phyloP scores from a whole-genome alignment of 768 basidiomycete species.

The Suillus lakei region DNA sequence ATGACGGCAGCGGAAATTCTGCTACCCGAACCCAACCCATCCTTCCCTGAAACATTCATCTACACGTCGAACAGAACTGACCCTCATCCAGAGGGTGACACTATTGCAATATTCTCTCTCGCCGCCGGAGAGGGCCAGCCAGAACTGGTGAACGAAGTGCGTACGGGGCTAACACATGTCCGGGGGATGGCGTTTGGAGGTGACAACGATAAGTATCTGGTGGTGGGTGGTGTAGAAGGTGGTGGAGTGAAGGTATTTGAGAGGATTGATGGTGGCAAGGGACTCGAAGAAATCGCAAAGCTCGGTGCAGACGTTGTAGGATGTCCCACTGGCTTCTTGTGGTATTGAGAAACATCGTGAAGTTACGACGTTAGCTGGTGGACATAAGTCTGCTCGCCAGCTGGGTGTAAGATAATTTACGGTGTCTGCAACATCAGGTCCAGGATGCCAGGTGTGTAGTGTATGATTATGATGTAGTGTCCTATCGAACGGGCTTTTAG shows the following conservation, averaged over 20 bases:
- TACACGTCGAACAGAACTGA: conserved; percentile 82
- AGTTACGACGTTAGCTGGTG: background rate
- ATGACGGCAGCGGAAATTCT: conserved; percentile 77
- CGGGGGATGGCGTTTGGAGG: conserved; percentile 75
- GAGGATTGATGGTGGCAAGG: conserved; percentile 60
- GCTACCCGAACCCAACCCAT: conserved; percentile 54
- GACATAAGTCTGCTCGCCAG: no score
- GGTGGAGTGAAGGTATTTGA: conserved; percentile 77
- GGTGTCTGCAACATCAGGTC: background rate
- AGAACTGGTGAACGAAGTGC: conserved; percentile 62
- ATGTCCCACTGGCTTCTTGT: conserved; percentile 41
- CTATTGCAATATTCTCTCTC: conserved; percentile 70
- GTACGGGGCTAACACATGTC: conserved; percentile 71
- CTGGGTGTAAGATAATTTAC: background rate
- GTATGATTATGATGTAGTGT: background rate
- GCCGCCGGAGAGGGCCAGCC: conserved; percentile 46
- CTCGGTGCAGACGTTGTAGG: conserved; percentile 41
- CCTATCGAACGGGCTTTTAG: background rate
- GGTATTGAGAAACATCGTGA: conserved; percentile 31
- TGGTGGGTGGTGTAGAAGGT: conserved; percentile 66
- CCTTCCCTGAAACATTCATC: conserved; percentile 61
- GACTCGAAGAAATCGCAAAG: conserved; percentile 55
- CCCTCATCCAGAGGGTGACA: conserved; percentile 70
- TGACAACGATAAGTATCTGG: conserved; percentile 59
- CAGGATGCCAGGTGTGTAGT: background rate